Conservation (phyloP, 192 early-diverging fungal species). For the Mortierella antarctica region DNA sequence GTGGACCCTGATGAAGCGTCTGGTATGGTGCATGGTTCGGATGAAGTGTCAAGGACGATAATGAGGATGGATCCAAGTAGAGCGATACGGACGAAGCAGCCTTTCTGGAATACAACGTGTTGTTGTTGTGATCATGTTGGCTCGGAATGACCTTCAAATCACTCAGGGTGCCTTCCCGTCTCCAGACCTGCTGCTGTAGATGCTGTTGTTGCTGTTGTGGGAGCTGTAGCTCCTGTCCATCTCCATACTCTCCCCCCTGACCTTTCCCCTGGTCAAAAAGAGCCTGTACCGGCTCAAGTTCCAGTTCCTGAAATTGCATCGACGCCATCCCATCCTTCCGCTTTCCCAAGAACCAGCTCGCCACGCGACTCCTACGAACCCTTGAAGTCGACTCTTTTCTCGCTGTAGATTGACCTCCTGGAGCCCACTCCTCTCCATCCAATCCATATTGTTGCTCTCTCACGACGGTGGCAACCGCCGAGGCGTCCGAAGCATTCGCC, state of each 20-base stretch:
- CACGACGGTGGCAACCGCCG: background rate
- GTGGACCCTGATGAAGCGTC: background rate
- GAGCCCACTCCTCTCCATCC: background rate
- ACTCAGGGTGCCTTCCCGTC: background rate
- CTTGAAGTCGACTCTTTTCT: background rate
- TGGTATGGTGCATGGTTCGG: background rate
- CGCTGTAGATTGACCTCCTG: background rate
- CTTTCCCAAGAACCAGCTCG: background rate
- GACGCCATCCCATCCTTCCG: background rate
- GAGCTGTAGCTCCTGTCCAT: background rate
- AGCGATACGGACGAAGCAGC: too few species aligned
- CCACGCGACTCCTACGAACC: slow-evolving; percentile 3
- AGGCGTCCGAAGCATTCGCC: too few species aligned
- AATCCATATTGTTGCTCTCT: background rate
- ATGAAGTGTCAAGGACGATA: too few species aligned
- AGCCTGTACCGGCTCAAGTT: background rate
- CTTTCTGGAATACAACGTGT: too few species aligned
- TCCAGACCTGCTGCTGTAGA: background rate
- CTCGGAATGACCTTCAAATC: too few species aligned
- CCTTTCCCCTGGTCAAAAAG: too few species aligned
- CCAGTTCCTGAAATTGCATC: background rate
- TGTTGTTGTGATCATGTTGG: background rate
- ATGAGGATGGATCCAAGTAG: too few species aligned
- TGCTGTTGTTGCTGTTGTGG: background rate
- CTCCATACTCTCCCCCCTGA: background rate